These are phyloP conservation scores for Corynespora cassiicola DNA, from an alignment of 2,329 filamentous ascomycete species.

Conservation along the genomic window DNA sequence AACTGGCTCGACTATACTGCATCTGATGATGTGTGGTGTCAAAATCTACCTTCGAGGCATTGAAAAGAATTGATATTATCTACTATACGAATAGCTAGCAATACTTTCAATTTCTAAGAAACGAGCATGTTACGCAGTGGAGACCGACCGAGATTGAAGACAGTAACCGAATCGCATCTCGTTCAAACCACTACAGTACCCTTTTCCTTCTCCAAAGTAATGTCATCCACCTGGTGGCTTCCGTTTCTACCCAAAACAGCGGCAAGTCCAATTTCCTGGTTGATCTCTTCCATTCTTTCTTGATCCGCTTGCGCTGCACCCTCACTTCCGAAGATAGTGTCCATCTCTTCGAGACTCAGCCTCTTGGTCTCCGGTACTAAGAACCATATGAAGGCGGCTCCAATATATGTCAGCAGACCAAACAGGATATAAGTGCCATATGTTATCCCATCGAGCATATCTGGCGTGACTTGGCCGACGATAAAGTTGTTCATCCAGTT, in stretches of 20 bases:
- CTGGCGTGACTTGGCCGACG: conserved; percentile 73
- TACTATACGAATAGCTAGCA: too few species aligned
- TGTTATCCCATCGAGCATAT: conserved; percentile 68
- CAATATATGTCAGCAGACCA: conserved; percentile 67
- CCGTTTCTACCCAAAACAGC: conserved; percentile 21
- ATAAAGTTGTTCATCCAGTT: conserved; percentile 64
- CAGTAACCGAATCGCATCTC: too few species aligned
- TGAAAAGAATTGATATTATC: too few species aligned
- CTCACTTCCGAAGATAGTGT: conserved; percentile 71
- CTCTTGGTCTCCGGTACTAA: conserved; percentile 62
- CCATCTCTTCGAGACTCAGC: conserved; percentile 63
- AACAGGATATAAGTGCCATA: conserved; percentile 79
- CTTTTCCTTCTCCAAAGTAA: conserved; percentile 22
- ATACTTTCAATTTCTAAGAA: too few species aligned
- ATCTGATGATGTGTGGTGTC: too few species aligned
- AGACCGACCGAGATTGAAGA: too few species aligned
- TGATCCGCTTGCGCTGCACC: conserved; percentile 70
- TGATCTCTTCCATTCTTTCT: conserved; percentile 75
- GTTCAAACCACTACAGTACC: too few species aligned
- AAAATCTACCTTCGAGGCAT: too few species aligned
- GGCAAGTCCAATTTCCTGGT: conserved; percentile 71
- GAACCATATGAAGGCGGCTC: conserved; percentile 62
- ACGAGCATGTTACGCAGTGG: too few species aligned
- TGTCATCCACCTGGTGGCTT: conserved; percentile 7
- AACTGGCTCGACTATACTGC: too few species aligned